These are phyloP conservation scores for Monilinia fructicola DNA, from an alignment of 2,329 filamentous ascomycete genomes.

Conservation along the genomic window DNA sequence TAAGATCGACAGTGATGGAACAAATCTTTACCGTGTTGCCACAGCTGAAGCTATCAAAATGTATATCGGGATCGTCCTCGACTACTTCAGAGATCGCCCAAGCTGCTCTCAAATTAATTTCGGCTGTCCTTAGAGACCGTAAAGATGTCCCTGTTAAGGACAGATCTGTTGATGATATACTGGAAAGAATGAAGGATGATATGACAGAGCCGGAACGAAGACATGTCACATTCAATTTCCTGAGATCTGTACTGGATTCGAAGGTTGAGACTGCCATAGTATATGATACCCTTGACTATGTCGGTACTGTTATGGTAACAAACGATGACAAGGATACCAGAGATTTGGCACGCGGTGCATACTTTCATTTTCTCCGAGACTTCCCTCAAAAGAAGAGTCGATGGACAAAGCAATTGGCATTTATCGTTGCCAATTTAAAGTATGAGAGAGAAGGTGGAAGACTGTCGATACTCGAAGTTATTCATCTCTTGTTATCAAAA, in stretches of 20 bases:
- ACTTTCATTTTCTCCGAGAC: slow-evolving; percentile 90
- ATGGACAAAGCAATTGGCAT: slow-evolving; percentile 85
- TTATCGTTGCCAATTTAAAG: slow-evolving; percentile 85
- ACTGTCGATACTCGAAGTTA: slow-evolving; percentile 87
- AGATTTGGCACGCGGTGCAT: slow-evolving; percentile 83
- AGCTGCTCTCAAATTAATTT: slow-evolving; percentile 83
- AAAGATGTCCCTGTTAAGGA: slow-evolving; percentile 75
- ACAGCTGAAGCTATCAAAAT: slow-evolving; percentile 81
- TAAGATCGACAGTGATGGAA: slow-evolving; percentile 59
- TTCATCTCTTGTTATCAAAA: slow-evolving; percentile 84
- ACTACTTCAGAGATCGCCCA: slow-evolving; percentile 84
- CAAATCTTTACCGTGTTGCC: slow-evolving; percentile 69
- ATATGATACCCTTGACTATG: slow-evolving; percentile 88
- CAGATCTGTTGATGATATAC: slow-evolving; percentile 75
- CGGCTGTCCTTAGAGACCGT: slow-evolving; percentile 79
- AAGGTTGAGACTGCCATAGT: slow-evolving; percentile 83
- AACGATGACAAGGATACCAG: slow-evolving; percentile 88
- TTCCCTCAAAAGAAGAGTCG: slow-evolving; percentile 90
- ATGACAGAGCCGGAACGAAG: slow-evolving; percentile 90
- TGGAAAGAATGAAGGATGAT: slow-evolving; percentile 80
- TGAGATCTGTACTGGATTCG: slow-evolving; percentile 81
- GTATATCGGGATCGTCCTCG: slow-evolving; percentile 72
- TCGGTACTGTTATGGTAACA: slow-evolving; percentile 90
- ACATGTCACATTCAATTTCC: slow-evolving; percentile 90
- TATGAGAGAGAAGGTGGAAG: slow-evolving; percentile 88